Evolutionary conservation across 129 eudicot species (phyloP), one percentile per base, ranked within the genome.

Genomic region (Flaveria bidentis): DNA sequence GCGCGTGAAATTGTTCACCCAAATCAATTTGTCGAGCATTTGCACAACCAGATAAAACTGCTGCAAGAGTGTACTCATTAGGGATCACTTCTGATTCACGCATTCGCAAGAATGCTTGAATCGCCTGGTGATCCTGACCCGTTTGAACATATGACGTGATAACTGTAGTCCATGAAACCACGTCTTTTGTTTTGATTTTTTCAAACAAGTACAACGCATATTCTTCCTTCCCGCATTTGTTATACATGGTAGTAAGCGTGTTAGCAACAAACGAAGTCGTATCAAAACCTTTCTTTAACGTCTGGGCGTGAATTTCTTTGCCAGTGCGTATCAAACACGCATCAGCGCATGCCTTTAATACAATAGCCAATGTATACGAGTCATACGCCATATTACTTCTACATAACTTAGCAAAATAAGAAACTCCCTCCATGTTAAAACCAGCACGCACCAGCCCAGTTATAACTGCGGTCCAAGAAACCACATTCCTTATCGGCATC

Each of bases 401-500:
- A 82, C 86, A 79, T 86, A 94, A 89, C 6, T 78, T 74, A 5
- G 85, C 68, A 78, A 91, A 94, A 77, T 86, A 89, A 10, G 51
- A 56, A 61, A 94, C 75, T 10, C 90, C 98, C 69, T 85, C 88
- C 69, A 72, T 77, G 72, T 80, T 69, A 47, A 78, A 83, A 71
- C 98, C 98, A 22, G 87, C 82, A 50, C 81, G 96, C 18, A 89
- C 97, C 77, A 94, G 84, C 51, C 98, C 98, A 8, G 98, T 88
- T 67, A 94, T 91, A 44, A 91, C 74, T 36, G 98, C 91, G 28
- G 97, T 94, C 97, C 98, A 94, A 41, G 96, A 91, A 61, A 94
- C 97, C 6, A 91, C 96, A 78, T 89, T 94, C 60, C 91, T 94
- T 17, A 82, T 79, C 16, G 90, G 96, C 96, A 94, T 91, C 77